Conservation (phyloP, 2,329 filamentous ascomycete species). For the Aspergillus tanneri region DNA sequence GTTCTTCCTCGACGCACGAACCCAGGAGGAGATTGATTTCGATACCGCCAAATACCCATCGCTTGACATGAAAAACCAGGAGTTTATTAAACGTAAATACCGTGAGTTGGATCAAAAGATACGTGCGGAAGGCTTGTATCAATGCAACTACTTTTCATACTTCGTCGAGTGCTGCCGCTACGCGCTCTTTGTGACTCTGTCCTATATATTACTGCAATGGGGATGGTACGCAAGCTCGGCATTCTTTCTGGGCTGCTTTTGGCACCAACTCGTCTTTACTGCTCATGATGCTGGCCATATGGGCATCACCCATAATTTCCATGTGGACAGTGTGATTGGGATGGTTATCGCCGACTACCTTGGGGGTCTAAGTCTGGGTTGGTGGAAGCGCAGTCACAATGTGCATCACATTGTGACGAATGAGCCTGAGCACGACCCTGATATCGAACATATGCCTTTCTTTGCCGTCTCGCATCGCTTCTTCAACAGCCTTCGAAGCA, state of each 20-base stretch:
- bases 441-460: conserved; percentile 88
- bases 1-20: conserved; percentile 70
- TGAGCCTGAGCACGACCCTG: conserved; percentile 89
- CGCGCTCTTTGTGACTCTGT: conserved; percentile 61
- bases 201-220: conserved; percentile 59
- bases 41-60: conserved; percentile 80
- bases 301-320: conserved; percentile 92
- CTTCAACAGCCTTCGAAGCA: conserved; percentile 69
- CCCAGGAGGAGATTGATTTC: conserved; percentile 70
- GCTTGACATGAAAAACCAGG: conserved; percentile 71
- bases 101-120: conserved; percentile 72
- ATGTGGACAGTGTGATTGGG: conserved; percentile 77
- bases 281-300: conserved; percentile 96
- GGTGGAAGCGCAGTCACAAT: conserved; percentile 98
- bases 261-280: conserved; percentile 93
- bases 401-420: conserved; percentile 97
- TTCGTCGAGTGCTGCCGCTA: conserved; percentile 73
- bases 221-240: conserved; percentile 70
- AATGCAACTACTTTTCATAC: conserved; percentile 82
- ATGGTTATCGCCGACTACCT: conserved; percentile 88
- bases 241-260: conserved; percentile 74
- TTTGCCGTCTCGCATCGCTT: conserved; percentile 84
- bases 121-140: conserved; percentile 70
- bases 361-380: conserved; percentile 85
- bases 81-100: conserved; percentile 75